phyloP scores from a whole-genome alignment of 1,284 basidiomycete species.

The Malassezia sympodialis region DNA sequence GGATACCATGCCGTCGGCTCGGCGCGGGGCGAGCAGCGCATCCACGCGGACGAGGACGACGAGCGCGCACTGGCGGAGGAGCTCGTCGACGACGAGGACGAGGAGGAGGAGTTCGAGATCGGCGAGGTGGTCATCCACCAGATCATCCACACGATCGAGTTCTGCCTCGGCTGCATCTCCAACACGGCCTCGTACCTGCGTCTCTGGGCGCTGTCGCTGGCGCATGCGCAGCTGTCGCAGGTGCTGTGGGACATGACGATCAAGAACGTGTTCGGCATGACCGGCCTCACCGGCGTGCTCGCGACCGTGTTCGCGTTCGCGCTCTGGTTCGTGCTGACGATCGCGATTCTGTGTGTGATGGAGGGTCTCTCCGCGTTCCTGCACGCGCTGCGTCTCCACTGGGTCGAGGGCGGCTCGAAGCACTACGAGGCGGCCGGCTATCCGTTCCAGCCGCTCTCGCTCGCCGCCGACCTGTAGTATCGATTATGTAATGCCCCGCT shows the following conservation, averaged over 20 bases:
- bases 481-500: neutral
- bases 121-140: slow-evolving; percentile 92
- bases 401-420: slow-evolving; percentile 96
- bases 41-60: slow-evolving; percentile 28
- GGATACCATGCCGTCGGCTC: slow-evolving; percentile 62
- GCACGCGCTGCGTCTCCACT: slow-evolving; percentile 90
- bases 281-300: slow-evolving; percentile 53
- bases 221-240: slow-evolving; percentile 93
- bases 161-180: slow-evolving; percentile 94
- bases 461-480: slow-evolving; percentile 2
- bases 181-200: slow-evolving; percentile 98
- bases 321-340: slow-evolving; percentile 73
- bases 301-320: slow-evolving; percentile 59
- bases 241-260: slow-evolving; percentile 54
- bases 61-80: slow-evolving; percentile 16
- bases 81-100: slow-evolving; percentile 48
- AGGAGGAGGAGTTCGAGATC: slow-evolving; percentile 61
- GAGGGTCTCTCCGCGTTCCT: slow-evolving; percentile 70
- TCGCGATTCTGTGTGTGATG: slow-evolving; percentile 67
- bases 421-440: slow-evolving; percentile 84
- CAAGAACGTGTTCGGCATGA: slow-evolving; percentile 44
- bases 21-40: slow-evolving; percentile 24
- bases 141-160: slow-evolving; percentile 67
- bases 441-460: slow-evolving; percentile 45
- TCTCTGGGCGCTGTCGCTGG: slow-evolving; percentile 93